Base-by-base conservation (phyloP, 306 rosid genomes). In the Parietaria judaica region DNA sequence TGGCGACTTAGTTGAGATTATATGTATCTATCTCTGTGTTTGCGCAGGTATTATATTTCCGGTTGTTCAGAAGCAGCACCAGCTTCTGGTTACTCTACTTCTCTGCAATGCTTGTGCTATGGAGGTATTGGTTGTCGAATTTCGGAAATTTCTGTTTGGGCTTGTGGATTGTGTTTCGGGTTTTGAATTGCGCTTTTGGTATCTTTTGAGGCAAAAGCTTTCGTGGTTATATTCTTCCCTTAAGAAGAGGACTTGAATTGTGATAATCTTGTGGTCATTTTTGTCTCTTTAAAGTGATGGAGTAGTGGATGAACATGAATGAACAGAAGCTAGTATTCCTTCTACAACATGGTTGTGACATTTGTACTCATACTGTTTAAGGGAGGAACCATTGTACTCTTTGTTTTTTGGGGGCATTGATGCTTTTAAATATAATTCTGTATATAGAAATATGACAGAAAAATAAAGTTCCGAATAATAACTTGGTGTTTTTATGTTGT, bases 81-180 rank as follows among this genome's bases (percentile, higher is more conserved):
- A 89, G 72, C 66, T 89, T 61, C 82, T 84, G 65, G 97, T 89
- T 12, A 89, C 97, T 38, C 65, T 89, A 69, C 95, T 89, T 64
- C 84, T 89, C 6, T 80, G 94, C 47, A 89, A 89, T 81, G 97
- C 97, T 51, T 79, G 84, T 78, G 95, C 97, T 58, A 89, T 86
- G 95, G 97, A 89, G 97, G 97, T 89, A 76, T 7, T 36, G 37
- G n/a, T 45, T 35, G 1, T 4, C 12, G 36, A 49, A 45, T 4
- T 37, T 23, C 31, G 1, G 45, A 41, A 41, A 41, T 41, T 5
- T 41, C 7, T 41, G 45, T 41, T 5, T 23, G 31, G 31, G 31
- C 31, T 23, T 23, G 31, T 23, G 31, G 31, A 23, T 23, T 23
- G 31, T 23, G 31, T 23, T 23, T 23, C 31, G 31, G 31, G 31